Evolutionary conservation across 345 rosid species (phyloP).

Genomic region (Euphorbia pulcherrima): DNA sequence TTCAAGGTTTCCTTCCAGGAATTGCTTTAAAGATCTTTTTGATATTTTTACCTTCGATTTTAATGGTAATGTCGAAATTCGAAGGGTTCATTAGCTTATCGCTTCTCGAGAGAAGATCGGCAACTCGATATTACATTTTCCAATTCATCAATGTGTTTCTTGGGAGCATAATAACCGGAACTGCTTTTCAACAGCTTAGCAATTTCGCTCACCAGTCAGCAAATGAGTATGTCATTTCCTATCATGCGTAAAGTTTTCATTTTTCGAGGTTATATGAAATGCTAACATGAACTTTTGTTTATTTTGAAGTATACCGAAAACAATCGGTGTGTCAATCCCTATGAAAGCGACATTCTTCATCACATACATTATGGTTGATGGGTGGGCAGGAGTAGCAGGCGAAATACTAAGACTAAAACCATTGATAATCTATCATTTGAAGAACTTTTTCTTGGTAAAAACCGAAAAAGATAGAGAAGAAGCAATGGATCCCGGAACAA

Average conservation of each 20-base stretch:
- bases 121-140: slow-evolving; percentile 70
- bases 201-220: slow-evolving; percentile 83
- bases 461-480: slow-evolving; percentile 90
- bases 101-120: slow-evolving; percentile 75
- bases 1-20: slow-evolving; percentile 97
- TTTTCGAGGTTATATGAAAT: neutral
- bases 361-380: slow-evolving; percentile 91
- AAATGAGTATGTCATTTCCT: slow-evolving; percentile 61
- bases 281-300: neutral
- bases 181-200: slow-evolving; percentile 89
- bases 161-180: slow-evolving; percentile 84
- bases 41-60: slow-evolving; percentile 68
- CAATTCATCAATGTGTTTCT: slow-evolving; percentile 91
- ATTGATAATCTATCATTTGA: slow-evolving; percentile 71
- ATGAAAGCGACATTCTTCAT: slow-evolving; percentile 98
- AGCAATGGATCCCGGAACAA: slow-evolving; percentile 96
- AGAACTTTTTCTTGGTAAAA: slow-evolving; percentile 77
- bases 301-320: slow-evolving; percentile 75
- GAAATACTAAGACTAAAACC: slow-evolving; percentile 83
- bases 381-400: slow-evolving; percentile 98
- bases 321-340: slow-evolving; percentile 83
- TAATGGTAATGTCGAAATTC: slow-evolving; percentile 94
- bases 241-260: neutral
- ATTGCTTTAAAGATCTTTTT: slow-evolving; percentile 89
- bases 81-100: slow-evolving; percentile 80